phyloP scores from a whole-genome alignment of 1,284 basidiomycete species.

The Boletus mariae region DNA sequence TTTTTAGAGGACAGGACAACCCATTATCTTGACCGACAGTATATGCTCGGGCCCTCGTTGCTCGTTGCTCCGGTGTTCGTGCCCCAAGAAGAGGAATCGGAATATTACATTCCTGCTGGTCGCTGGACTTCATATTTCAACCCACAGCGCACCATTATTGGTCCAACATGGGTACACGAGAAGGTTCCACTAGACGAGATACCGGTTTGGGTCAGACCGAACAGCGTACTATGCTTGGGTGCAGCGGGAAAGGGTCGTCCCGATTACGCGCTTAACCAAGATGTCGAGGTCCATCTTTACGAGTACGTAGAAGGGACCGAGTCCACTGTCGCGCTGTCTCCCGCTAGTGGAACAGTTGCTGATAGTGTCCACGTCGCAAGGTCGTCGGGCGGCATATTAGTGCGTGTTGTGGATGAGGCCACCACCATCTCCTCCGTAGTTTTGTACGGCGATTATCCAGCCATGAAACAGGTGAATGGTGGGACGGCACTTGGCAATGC shows the following conservation, averaged over 20 bases:
- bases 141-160: conserved; percentile 43
- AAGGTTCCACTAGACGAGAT: conserved; percentile 55
- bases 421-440: conserved; percentile 11
- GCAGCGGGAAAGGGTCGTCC: conserved; percentile 52
- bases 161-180: conserved; percentile 57
- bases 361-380: conserved; percentile 12
- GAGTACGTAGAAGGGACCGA: conserved; percentile 15
- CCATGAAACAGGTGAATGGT: conserved; percentile 10
- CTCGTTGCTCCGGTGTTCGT: conserved; percentile 75
- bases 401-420: conserved; percentile 5
- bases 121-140: conserved; percentile 66
- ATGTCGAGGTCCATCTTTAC: conserved; percentile 40
- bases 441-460: conserved; percentile 17
- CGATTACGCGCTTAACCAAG: conserved; percentile 57
- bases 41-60: conserved; percentile 66
- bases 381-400: conserved; percentile 6
- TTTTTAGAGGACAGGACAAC: conserved; percentile 65
- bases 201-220: conserved; percentile 63
- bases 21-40: conserved; percentile 64
- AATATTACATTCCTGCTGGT: conserved; percentile 69
- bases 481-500: conserved; percentile 4
- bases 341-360: conserved; percentile 2
- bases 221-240: conserved; percentile 49
- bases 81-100: conserved; percentile 50
- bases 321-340: conserved; percentile 12